A percentile compares a stretch with the other conserved stretches of the same genome.
These are phyloP conservation scores for Pseudogymnoascus verrucosus DNA, from an alignment of 2,329 filamentous ascomycete species.

Conservation along the genomic window DNA sequence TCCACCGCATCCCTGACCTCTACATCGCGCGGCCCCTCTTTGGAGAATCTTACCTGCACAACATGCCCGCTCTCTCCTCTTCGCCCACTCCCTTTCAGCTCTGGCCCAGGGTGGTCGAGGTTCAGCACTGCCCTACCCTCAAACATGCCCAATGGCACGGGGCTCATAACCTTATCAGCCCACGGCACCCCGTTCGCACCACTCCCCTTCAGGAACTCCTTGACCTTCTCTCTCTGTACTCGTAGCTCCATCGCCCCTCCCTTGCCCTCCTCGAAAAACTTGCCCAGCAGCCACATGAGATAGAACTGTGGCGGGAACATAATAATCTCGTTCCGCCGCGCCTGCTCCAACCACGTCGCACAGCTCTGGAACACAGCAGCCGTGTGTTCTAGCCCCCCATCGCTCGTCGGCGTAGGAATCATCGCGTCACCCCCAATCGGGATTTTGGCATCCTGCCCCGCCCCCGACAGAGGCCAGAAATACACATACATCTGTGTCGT, in stretches of 20 bases:
- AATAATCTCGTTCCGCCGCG: conserved; percentile 59
- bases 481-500: conserved; percentile 97
- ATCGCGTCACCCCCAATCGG: conserved; percentile 21
- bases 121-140: conserved; percentile 46
- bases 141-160: conserved; percentile 35
- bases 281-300: conserved; percentile 46
- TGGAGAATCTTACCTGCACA: conserved; percentile 46
- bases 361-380: conserved; percentile 71
- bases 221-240: conserved; percentile 43
- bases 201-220: conserved; percentile 43
- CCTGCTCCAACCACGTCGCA: conserved; percentile 58
- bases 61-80: conserved; percentile 53
- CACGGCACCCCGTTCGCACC: conserved; percentile 37
- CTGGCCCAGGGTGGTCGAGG: conserved; percentile 50
- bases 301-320: conserved; percentile 88
- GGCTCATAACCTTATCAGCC: conserved; percentile 55
- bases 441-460: conserved; percentile 13
- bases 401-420: conserved; percentile 50
- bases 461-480: conserved; percentile 56
- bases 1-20: conserved; percentile 34
- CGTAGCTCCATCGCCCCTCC: conserved; percentile 30
- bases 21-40: conserved; percentile 43
- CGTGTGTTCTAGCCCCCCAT: conserved; percentile 59
- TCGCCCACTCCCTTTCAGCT: conserved; percentile 40
- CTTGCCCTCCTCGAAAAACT: conserved; percentile 20